Evolutionary conservation across 139 green algal genomes (phyloP).

Genomic region (Coelastrella sp.): DNA sequence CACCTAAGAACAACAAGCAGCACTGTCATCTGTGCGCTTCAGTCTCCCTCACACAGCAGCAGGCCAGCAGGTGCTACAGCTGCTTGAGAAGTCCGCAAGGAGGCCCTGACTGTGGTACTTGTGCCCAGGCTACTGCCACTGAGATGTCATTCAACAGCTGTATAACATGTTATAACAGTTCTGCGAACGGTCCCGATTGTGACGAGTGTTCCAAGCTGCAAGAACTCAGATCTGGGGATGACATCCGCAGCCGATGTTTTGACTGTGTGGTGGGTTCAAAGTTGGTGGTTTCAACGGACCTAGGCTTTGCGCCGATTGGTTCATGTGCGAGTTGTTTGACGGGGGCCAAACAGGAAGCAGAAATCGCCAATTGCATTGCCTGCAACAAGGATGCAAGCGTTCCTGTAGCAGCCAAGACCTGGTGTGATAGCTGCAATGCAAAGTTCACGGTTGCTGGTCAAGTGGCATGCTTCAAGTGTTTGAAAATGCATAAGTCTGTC

Average conservation of each 20-base stretch:
- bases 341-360: too few species aligned
- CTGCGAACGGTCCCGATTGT: conserved; percentile 5
- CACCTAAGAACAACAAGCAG: not conserved
- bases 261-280: not conserved
- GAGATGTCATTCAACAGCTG: not conserved
- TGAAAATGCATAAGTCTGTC: not conserved
- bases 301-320: conserved; percentile 7
- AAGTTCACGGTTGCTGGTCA: not conserved
- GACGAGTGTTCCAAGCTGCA: conserved; percentile 10
- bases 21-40: conserved; percentile 13
- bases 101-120: not conserved
- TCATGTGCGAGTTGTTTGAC: conserved; percentile 13
- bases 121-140: not conserved
- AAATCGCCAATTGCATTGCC: not conserved
- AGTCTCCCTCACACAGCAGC: not conserved
- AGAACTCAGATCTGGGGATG: not conserved
- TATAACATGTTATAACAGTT: conserved; percentile 11
- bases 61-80: not conserved
- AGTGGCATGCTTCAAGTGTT: not conserved
- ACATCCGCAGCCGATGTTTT: not conserved
- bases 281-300: not conserved
- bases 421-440: not conserved
- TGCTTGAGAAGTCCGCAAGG: not conserved
- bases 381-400: not conserved
- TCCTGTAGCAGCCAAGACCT: not conserved